Conservation (phyloP, 352 stramenopile genomes). For the Phytopythium litorale region DNA sequence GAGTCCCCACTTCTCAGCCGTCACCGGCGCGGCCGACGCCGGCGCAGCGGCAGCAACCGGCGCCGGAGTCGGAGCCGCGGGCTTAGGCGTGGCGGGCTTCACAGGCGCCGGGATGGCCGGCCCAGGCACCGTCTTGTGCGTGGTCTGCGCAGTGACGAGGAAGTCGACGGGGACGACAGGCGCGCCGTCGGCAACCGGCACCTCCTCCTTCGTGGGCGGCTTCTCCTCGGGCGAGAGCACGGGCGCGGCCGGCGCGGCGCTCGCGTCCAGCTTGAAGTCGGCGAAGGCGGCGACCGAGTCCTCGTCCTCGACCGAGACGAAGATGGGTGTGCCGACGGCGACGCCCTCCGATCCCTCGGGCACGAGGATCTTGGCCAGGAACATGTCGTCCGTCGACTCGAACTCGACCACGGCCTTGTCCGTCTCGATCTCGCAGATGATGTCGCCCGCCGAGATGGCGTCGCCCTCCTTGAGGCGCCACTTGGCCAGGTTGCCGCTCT, state of each 20-base stretch:
- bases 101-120: slow-evolving; percentile 33
- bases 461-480: slow-evolving; percentile 94
- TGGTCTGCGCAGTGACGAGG: slow-evolving; percentile 58
- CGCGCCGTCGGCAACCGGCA: slow-evolving; percentile 38
- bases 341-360: slow-evolving; percentile 89
- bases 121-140: slow-evolving; percentile 42
- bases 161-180: slow-evolving; percentile 58
- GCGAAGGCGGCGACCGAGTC: slow-evolving; percentile 61
- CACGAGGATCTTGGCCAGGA: slow-evolving; percentile 96
- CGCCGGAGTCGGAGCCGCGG: slow-evolving; percentile 13
- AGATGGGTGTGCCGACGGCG: slow-evolving; percentile 91
- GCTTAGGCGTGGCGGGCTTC: slow-evolving; percentile 17
- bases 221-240: slow-evolving; percentile 57
- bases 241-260: slow-evolving; percentile 23
- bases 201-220: slow-evolving; percentile 66
- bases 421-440: slow-evolving; percentile 97
- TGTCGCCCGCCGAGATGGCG: slow-evolving; percentile 90
- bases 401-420: slow-evolving; percentile 99
- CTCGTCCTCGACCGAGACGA: slow-evolving; percentile 93
- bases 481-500: slow-evolving; percentile 93
- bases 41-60: slow-evolving; percentile 8
- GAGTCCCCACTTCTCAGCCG: slow-evolving; percentile 68
- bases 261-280: slow-evolving; percentile 73
- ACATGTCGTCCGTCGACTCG: slow-evolving; percentile 96
- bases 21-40: slow-evolving; percentile 6